Conservation (phyloP, 2,329 filamentous ascomycete species). For the Zalaria sp. region DNA sequence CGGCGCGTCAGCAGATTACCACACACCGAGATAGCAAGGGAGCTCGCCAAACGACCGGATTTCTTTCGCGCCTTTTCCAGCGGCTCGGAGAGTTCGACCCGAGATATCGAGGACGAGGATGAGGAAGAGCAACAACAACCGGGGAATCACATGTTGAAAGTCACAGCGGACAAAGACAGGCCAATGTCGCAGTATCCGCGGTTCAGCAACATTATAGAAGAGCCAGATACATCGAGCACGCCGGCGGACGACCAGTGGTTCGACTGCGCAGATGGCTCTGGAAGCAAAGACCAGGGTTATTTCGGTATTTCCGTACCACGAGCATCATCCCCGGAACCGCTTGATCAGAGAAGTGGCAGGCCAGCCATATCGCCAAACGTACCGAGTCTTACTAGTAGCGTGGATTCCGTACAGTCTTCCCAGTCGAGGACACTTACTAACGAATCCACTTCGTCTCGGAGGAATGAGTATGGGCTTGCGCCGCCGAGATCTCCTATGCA, state of each 20-base stretch:
- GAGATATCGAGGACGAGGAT: slow-evolving; percentile 11
- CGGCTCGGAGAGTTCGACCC: slow-evolving; percentile 34
- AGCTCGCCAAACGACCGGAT: slow-evolving; percentile 61
- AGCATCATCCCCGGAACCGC: slow-evolving; percentile 29
- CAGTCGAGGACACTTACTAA: slow-evolving; percentile 26
- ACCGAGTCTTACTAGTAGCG: slow-evolving; percentile 19
- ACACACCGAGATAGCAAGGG: slow-evolving; percentile 68
- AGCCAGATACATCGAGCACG: slow-evolving; percentile 1
- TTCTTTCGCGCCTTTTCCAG: slow-evolving; percentile 65
- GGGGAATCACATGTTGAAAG: background rate
- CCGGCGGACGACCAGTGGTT: slow-evolving; percentile 1
- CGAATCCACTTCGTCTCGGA: slow-evolving; percentile 18
- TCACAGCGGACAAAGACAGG: slow-evolving; percentile 12
- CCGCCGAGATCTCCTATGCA: slow-evolving; percentile 21
- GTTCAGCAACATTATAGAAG: slow-evolving; percentile 9
- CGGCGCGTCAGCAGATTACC: slow-evolving; percentile 75
- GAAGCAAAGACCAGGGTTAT: slow-evolving; percentile 19
- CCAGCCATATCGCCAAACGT: slow-evolving; percentile 28
- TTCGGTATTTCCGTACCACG: slow-evolving; percentile 28
- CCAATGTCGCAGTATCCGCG: slow-evolving; percentile 20
- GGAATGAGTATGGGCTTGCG: slow-evolving; percentile 16
- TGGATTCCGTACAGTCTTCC: slow-evolving; percentile 21
- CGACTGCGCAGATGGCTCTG: background rate
- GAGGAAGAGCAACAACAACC: slow-evolving; percentile 25
- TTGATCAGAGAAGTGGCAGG: slow-evolving; percentile 24